These are phyloP conservation scores for Colletotrichum eremochloae DNA, from an alignment of 2,329 filamentous ascomycete species.

Conservation along the genomic window DNA sequence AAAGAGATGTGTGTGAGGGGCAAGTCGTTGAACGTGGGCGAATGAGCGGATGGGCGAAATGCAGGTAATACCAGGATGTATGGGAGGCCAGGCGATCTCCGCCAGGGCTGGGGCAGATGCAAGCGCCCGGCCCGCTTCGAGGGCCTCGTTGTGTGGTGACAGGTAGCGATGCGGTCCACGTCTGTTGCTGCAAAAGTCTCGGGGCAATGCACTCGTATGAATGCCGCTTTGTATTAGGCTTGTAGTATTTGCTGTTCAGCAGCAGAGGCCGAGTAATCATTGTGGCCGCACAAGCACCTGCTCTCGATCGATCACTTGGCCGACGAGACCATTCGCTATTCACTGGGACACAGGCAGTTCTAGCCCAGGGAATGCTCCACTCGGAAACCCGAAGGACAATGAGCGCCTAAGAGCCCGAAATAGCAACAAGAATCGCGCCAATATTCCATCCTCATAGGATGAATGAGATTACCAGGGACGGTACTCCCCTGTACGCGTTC, in stretches of 20 bases:
- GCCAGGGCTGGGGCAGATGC: conserved; percentile 34
- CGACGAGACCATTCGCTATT: background rate
- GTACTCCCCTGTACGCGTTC: conserved; percentile 12
- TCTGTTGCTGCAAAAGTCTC: background rate
- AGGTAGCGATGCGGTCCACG: conserved; percentile 7
- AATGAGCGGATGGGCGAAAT: conserved; percentile 34
- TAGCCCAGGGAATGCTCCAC: background rate
- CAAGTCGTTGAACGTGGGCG: conserved; percentile 17
- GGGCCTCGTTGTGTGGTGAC: conserved; percentile 9
- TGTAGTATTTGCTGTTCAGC: background rate
- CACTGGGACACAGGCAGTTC: no score
- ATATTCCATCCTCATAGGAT: conserved; percentile 15
- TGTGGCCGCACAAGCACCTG: background rate
- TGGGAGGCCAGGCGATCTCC: conserved; percentile 34
- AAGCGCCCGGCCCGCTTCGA: conserved; percentile 41
- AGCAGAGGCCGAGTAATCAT: background rate
- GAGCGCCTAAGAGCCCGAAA: conserved; percentile 31
- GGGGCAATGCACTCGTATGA: background rate
- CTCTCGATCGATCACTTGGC: background rate
- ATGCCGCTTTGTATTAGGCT: background rate
- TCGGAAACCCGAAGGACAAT: background rate
- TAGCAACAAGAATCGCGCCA: conserved; percentile 33
- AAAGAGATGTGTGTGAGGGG: conserved; percentile 1
- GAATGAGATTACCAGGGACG: background rate
- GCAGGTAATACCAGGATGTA: conserved; percentile 32